Evolutionary conservation across 768 basidiomycete genomes (phyloP), one percentile per base, ranked within the genome.

Genomic region (Panus rudis): DNA sequence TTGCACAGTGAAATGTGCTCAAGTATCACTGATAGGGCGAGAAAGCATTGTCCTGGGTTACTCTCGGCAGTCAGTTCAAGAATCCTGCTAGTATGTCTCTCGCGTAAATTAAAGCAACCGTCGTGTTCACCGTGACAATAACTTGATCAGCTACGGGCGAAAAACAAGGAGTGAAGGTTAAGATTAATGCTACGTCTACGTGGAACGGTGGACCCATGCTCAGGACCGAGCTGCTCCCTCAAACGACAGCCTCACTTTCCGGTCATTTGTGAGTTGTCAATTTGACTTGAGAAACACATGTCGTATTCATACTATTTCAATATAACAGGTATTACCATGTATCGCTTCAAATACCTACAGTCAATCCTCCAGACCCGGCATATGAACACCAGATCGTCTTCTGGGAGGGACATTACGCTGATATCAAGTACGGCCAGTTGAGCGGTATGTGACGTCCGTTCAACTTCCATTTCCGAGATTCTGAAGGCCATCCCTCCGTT

Each of bases 201-300:
- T 60, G 60, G 60, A 58, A 62, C 37, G 59, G 59, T 24, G 59
- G 59, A 24, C 55, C 55, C 8, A 60, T 60, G 60, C 55, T 58
- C 28, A 50, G 60, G 22, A 59, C 57, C 8, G 61, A 64, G 48
- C 43, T 64, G 10, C 56, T 64, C 27, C 63, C 63, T 11, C 63
- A 64, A 44, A 63, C 63, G 27, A 55, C 57, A 10, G 49, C 48
- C 32, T 53, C 58, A 26, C 55, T 63, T 16, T 42, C 48, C 19
- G 54, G 54, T 2, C 43, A 53, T 32, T 50, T 56, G 47, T 49
- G 31, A 16, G 45, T 45, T 23, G 20, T 13, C n/a, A 17, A 24
- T 20, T 14, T 8, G 13, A 7, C 14, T 32, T 32, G 43, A 14
- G 14, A 14, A 22, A 44, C n/a, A 20, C 23, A 28, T 14, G 16